These are phyloP conservation scores for Xerocomellus intermedius DNA, from an alignment of 768 basidiomycete genomes.

Conservation along the genomic window DNA sequence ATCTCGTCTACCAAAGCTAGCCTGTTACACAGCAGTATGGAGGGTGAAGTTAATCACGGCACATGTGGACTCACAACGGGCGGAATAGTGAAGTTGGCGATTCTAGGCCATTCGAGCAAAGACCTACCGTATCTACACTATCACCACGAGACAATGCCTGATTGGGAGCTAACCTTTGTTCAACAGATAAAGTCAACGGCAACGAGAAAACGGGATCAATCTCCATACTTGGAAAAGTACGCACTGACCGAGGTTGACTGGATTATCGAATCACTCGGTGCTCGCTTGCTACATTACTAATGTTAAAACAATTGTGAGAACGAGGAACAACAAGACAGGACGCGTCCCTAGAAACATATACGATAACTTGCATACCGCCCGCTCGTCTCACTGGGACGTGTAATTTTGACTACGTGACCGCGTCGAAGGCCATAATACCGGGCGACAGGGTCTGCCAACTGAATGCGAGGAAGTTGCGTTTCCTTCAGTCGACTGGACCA, in stretches of 20 bases:
- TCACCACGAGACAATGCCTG: background rate
- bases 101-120: background rate
- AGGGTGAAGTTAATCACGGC: background rate
- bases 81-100: background rate
- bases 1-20: background rate
- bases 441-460: conserved; percentile 95
- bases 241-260: conserved; percentile 1
- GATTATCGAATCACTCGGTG: conserved; percentile 4
- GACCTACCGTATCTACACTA: background rate
- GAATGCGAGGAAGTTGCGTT: conserved; percentile 96
- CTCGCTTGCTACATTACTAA: conserved; percentile 14
- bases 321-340: background rate
- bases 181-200: background rate
- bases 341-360: conserved; percentile 66
- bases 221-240: background rate
- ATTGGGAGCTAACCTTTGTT: background rate
- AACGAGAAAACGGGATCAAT: background rate
- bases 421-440: conserved; percentile 95
- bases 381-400: conserved; percentile 92
- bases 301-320: conserved; percentile 2
- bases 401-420: conserved; percentile 98
- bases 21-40: background rate
- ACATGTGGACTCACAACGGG: background rate
- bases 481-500: conserved; percentile 86
- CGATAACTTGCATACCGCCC: conserved; percentile 92